Evolutionary conservation across 768 basidiomycete species (phyloP).

Genomic region (Dioszegia hungarica): DNA sequence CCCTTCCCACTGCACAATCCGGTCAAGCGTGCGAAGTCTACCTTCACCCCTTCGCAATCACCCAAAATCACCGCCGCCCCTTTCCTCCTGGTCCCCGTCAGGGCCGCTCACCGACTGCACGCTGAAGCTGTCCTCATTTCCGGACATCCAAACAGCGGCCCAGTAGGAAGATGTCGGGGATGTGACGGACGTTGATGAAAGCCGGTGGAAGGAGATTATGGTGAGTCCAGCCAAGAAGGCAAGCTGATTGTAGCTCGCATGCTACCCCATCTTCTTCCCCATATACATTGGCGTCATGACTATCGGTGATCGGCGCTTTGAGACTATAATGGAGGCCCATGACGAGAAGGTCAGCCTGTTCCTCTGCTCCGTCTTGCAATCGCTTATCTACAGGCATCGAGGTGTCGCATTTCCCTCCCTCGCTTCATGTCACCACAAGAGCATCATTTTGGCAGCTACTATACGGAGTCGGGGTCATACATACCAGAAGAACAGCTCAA

Average conservation of each 20-base stretch:
- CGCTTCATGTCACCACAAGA: no score
- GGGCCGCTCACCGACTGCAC: conserved; percentile 18
- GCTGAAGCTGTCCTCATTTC: no score
- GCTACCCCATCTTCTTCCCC: conserved; percentile 45
- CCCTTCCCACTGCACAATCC: no score
- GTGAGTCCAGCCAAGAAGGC: conserved; percentile 4
- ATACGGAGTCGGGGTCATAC: no score
- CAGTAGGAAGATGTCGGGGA: no score
- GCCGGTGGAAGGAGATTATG: conserved; percentile 31
- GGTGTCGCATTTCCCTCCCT: no score
- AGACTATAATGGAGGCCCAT: conserved; percentile 41
- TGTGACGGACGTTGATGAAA: no score
- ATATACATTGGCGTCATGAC: conserved; percentile 40
- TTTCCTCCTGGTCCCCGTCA: conserved; percentile 24
- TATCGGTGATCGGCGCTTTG: conserved; percentile 16
- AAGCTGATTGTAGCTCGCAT: conserved; percentile 23
- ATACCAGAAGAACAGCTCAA: no score
- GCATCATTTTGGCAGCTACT: no score
- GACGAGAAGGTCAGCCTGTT: conserved; percentile 25
- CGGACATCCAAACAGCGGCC: conserved; percentile 24
- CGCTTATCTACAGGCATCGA: no score
- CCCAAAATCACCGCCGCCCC: conserved; percentile 15
- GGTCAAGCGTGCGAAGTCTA: neutral
- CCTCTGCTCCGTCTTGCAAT: no score
- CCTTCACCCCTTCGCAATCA: neutral